Percentiles rank a stretch among this genome's conserved stretches.
Conservation (phyloP, 2,329 filamentous ascomycete genomes). For the Diaporthe ilicicola region DNA sequence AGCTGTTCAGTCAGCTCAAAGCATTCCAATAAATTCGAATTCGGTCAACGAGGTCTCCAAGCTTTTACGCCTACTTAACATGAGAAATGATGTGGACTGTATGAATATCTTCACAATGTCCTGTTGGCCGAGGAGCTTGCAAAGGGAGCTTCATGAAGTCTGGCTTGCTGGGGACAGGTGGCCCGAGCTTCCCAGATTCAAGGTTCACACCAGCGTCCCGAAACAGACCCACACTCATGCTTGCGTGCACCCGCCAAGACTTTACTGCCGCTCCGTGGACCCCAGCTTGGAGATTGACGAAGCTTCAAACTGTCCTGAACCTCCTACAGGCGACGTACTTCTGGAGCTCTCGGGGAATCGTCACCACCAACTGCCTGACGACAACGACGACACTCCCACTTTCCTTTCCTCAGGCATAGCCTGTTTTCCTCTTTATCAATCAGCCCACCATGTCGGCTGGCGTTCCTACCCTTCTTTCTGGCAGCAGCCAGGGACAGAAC, state of each 20-base stretch:
- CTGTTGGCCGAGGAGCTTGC: not conserved
- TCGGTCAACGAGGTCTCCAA: not conserved
- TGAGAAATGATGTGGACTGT: not conserved
- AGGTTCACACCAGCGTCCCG: conserved; percentile 9
- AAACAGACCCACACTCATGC: not conserved
- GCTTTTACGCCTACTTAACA: too few relatives aligned
- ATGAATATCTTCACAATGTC: not conserved
- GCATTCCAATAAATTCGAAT: too few relatives aligned
- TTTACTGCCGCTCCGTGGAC: conserved; percentile 30
- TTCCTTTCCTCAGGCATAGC: conserved; percentile 32
- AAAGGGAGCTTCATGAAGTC: not conserved
- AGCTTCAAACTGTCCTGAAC: conserved; percentile 39
- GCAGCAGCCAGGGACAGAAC: conserved; percentile 81
- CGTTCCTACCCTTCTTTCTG: conserved; percentile 68
- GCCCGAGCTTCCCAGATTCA: not conserved
- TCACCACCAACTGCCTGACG: conserved; percentile 5
- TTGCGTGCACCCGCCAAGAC: conserved; percentile 21
- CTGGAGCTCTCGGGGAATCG: conserved; percentile 20
- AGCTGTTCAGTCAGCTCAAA: too few relatives aligned
- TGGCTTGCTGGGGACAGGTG: not conserved
- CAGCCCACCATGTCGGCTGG: conserved; percentile 55
- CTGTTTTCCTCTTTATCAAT: conserved; percentile 31
- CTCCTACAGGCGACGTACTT: conserved; percentile 24
- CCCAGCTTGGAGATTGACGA: conserved; percentile 27
- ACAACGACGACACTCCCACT: conserved; percentile 22